phyloP scores from a whole-genome alignment of 164 flowering plant species.

The Houttuynia cordata region DNA sequence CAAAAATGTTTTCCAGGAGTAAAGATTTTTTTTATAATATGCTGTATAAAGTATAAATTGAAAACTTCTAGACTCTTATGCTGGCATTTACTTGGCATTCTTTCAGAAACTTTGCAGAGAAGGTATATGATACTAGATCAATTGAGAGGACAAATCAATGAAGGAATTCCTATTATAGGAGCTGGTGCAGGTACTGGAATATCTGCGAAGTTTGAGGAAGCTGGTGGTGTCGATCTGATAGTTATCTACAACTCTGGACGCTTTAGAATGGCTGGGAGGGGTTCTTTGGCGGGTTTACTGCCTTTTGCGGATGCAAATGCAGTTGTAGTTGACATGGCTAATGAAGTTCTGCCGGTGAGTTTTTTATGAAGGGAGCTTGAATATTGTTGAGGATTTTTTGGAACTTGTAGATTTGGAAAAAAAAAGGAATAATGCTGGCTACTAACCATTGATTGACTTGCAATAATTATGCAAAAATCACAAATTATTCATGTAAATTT shows the following conservation, averaged over 20 bases:
- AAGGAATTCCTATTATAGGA: slow-evolving; percentile 75
- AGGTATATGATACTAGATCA: slow-evolving; percentile 42
- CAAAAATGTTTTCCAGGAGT: neutral
- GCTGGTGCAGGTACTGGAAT: slow-evolving; percentile 99
- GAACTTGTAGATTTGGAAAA: too few relatives aligned
- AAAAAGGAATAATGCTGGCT: too few relatives aligned
- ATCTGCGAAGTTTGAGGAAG: slow-evolving; percentile 99
- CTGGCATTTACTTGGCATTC: slow-evolving; percentile 6
- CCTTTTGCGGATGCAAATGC: slow-evolving; percentile 99
- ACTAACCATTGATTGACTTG: too few relatives aligned
- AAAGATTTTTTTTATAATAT: too few relatives aligned
- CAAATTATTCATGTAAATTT: too few relatives aligned
- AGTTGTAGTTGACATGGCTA: slow-evolving; percentile 91
- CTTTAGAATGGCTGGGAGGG: slow-evolving; percentile 97
- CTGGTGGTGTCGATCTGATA: slow-evolving; percentile 86
- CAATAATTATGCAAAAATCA: too few relatives aligned
- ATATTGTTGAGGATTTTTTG: neutral
- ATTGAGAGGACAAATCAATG: slow-evolving; percentile 48
- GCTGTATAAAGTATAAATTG: neutral
- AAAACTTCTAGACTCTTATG: neutral
- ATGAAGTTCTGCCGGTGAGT: slow-evolving; percentile 94
- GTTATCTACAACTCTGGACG: slow-evolving; percentile 91
- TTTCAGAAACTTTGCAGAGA: slow-evolving; percentile 62
- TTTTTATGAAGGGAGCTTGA: neutral
- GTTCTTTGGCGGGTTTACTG: slow-evolving; percentile 86